Evolutionary conservation across 352 stramenopile genomes (phyloP).

Genomic region (Pythium coloratum): DNA sequence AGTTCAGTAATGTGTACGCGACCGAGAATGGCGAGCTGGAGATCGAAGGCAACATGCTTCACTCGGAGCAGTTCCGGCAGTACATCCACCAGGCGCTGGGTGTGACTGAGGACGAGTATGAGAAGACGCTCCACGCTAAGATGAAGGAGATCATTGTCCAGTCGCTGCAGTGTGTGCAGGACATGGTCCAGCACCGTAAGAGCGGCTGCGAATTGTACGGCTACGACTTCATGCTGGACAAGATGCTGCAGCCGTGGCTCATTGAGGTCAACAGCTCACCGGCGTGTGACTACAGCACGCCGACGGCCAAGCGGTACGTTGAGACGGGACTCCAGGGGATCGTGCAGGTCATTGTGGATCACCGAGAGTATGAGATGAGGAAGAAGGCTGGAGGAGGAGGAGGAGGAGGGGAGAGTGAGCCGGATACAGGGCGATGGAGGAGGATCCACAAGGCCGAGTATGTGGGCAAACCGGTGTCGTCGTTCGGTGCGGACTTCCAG

Average conservation of each 20-base stretch:
- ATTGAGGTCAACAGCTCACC: conserved; percentile 94
- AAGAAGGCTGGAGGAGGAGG: conserved; percentile 31
- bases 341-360: conserved; percentile 89
- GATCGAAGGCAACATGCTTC: conserved; percentile 73
- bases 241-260: conserved; percentile 81
- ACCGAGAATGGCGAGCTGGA: conserved; percentile 63
- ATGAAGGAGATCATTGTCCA: conserved; percentile 89
- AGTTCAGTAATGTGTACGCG: conserved; percentile 81
- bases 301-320: conserved; percentile 88
- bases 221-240: conserved; percentile 95
- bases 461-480: conserved; percentile 64
- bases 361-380: conserved; percentile 63
- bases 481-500: conserved; percentile 69
- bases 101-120: conserved; percentile 38
- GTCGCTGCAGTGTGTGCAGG: conserved; percentile 86
- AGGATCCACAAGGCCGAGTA: conserved; percentile 65
- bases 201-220: conserved; percentile 93
- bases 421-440: conserved; percentile 61
- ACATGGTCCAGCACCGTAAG: conserved; percentile 83
- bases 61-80: conserved; percentile 74
- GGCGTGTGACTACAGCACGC: conserved; percentile 93
- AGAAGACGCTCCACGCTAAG: conserved; percentile 54
- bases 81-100: conserved; percentile 42
- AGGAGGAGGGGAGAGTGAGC: conserved; percentile 29
- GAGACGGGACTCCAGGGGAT: conserved; percentile 81